A percentile compares a stretch with the other conserved stretches of the same genome.
phyloP scores from a whole-genome alignment of 495 filamentous ascomycete genomes.

The Penicillium subrubescens region DNA sequence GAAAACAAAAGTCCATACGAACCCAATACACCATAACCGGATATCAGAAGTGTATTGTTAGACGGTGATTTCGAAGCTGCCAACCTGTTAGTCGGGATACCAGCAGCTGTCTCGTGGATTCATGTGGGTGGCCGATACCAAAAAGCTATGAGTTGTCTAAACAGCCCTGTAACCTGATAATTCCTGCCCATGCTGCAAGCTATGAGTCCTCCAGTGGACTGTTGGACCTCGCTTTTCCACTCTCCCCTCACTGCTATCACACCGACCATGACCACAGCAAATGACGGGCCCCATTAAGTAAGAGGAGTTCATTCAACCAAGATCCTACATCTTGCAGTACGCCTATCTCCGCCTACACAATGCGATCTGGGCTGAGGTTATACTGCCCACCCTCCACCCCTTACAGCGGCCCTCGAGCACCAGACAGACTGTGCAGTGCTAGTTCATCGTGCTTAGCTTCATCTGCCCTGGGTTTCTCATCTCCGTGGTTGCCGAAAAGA shows the following conservation, averaged over 20 bases:
- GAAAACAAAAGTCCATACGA: no score
- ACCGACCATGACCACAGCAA: neutral
- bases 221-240: no score
- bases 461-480: conserved; percentile 27
- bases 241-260: neutral
- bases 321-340: neutral
- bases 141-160: no score
- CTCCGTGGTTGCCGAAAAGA: conserved; percentile 45
- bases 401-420: conserved; percentile 37
- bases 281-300: neutral
- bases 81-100: no score
- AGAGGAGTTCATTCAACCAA: neutral
- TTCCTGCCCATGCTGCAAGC: no score
- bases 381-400: conserved; percentile 5
- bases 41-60: no score
- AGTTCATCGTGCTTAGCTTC: conserved; percentile 45
- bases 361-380: conserved; percentile 8
- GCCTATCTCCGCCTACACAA: conserved; percentile 6
- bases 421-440: conserved; percentile 56
- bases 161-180: no score
- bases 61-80: no score
- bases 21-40: no score
- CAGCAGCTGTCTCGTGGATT: no score
- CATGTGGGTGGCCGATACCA: no score
- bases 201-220: no score